A percentile compares a stretch with the other conserved stretches of the same genome.
phyloP scores from a whole-genome alignment of 2,329 filamentous ascomycete genomes.

The Aspergillus brunneoviolaceus region DNA sequence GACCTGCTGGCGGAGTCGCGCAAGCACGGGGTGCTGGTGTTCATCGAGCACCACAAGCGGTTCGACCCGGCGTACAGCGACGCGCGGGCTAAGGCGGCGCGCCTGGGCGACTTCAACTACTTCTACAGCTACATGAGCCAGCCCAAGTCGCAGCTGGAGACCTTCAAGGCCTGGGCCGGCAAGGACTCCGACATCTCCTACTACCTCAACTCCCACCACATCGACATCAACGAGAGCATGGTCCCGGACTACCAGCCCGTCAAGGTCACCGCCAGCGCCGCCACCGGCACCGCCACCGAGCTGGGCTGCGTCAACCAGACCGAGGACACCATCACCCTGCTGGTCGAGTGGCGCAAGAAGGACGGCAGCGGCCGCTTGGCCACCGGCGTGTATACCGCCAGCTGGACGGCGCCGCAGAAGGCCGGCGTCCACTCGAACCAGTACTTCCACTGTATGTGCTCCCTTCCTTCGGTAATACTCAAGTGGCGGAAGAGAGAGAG shows the following conservation, averaged over 20 bases:
- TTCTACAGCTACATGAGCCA: slow-evolving; percentile 98
- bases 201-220: slow-evolving; percentile 92
- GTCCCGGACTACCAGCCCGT: slow-evolving; percentile 76
- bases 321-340: slow-evolving; percentile 88
- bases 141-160: slow-evolving; percentile 86
- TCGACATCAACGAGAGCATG: slow-evolving; percentile 92
- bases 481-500: no score
- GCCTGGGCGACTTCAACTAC: slow-evolving; percentile 93
- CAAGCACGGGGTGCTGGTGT: slow-evolving; percentile 80
- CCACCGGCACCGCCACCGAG: slow-evolving; percentile 73
- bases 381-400: slow-evolving; percentile 88
- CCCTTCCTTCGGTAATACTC: background rate
- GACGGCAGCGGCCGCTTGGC: slow-evolving; percentile 68
- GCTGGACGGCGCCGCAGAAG: slow-evolving; percentile 89
- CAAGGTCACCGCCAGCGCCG: slow-evolving; percentile 75
- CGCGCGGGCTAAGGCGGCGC: slow-evolving; percentile 72
- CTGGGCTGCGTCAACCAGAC: slow-evolving; percentile 78
- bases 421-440: slow-evolving; percentile 96
- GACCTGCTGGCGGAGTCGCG: slow-evolving; percentile 69
- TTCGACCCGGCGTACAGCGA: slow-evolving; percentile 92
- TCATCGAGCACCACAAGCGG: slow-evolving; percentile 90
- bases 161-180: slow-evolving; percentile 92
- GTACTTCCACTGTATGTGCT: slow-evolving; percentile 74
- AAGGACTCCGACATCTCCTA: slow-evolving; percentile 91
- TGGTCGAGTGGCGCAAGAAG: slow-evolving; percentile 83